These are phyloP conservation scores for Alternaria consortialis DNA, from an alignment of 2,329 filamentous ascomycete genomes.

Conservation along the genomic window DNA sequence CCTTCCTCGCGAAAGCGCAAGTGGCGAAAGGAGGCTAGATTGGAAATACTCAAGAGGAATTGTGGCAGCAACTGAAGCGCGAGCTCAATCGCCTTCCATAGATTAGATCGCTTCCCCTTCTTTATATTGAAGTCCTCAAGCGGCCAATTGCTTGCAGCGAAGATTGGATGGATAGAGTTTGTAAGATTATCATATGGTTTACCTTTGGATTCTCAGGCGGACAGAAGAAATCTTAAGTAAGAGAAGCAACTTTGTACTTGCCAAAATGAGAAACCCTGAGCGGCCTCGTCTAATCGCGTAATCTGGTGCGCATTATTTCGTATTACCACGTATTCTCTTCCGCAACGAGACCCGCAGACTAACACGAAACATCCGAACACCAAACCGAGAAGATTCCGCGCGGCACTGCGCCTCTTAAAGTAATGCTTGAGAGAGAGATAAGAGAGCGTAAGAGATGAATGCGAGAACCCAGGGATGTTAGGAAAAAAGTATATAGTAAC, in stretches of 20 bases:
- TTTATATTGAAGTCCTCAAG: too few relatives aligned
- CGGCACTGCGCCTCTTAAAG: neutral
- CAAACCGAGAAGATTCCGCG: neutral
- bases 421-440: conserved; percentile 6
- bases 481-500: conserved; percentile 1
- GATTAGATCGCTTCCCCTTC: too few relatives aligned
- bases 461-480: neutral
- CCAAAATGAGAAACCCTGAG: neutral
- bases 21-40: neutral
- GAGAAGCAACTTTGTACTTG: too few relatives aligned
- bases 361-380: neutral
- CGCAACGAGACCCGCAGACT: neutral
- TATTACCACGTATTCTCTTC: conserved; percentile 1
- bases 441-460: neutral
- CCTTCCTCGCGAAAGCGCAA: neutral
- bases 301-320: neutral
- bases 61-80: neutral
- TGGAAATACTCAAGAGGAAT: neutral
- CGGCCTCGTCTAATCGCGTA: neutral
- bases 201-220: too few relatives aligned
- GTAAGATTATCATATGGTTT: too few relatives aligned
- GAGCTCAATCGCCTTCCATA: too few relatives aligned
- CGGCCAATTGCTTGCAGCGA: too few relatives aligned
- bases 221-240: too few relatives aligned
- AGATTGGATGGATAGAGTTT: too few relatives aligned